A percentile compares a stretch with the other conserved stretches of the same genome.
These are phyloP conservation scores for Tetrapyrgos nigripes DNA, from an alignment of 1,284 basidiomycete genomes.

Conservation along the genomic window DNA sequence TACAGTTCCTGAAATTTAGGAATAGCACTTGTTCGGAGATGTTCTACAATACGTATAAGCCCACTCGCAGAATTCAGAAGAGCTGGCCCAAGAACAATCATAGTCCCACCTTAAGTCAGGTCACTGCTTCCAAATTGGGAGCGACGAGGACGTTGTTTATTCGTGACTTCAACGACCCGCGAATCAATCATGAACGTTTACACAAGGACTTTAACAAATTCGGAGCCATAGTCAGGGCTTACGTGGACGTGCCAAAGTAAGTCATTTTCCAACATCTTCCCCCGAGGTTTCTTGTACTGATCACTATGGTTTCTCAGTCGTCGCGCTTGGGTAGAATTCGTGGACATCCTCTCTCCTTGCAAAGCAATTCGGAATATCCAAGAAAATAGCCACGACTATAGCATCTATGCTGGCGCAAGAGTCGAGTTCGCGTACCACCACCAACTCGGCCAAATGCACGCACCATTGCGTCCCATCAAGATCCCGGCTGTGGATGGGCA, in stretches of 20 bases:
- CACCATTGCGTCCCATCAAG: not conserved
- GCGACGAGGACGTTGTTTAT: not conserved
- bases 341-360: not conserved
- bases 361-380: not conserved
- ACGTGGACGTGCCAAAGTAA: not conserved
- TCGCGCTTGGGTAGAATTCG: not conserved
- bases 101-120: not conserved
- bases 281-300: not conserved
- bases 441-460: not conserved
- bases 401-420: not conserved
- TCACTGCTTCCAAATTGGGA: not conserved
- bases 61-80: not conserved
- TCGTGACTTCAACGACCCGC: not conserved
- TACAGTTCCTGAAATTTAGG: not conserved
- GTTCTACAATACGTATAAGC: not conserved
- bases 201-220: not conserved
- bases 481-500: not conserved
- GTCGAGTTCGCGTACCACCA: not conserved
- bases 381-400: not conserved
- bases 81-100: not conserved
- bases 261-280: not conserved
- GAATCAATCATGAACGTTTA: not conserved
- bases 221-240: not conserved
- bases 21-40: not conserved
- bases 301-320: not conserved